Conservation (phyloP, 2,329 filamentous ascomycete species). For the Cadophora gregata region DNA sequence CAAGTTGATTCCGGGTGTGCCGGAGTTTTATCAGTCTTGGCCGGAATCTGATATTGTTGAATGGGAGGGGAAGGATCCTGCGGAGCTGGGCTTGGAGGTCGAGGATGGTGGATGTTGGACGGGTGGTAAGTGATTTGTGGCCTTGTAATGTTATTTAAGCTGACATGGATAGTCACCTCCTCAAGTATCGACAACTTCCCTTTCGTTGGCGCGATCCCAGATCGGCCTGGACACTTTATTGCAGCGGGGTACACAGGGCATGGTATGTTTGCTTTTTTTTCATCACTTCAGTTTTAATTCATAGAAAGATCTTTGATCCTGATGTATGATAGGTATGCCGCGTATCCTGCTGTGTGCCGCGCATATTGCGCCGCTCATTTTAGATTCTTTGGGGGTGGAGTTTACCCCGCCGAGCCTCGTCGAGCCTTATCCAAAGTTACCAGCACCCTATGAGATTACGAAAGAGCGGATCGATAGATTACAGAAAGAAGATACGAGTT, state of each 20-base stretch:
- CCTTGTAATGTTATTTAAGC: background rate
- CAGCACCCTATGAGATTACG: background rate
- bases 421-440: background rate
- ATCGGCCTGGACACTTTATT: background rate
- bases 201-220: background rate
- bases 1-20: background rate
- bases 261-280: background rate
- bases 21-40: background rate
- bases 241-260: background rate
- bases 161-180: background rate
- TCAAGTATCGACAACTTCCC: constrained; percentile 1
- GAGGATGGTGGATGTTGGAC: background rate
- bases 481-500: background rate
- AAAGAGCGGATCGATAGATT: background rate
- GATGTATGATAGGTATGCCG: background rate
- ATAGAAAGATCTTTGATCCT: too few relatives aligned
- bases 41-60: background rate
- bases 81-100: background rate
- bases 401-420: background rate
- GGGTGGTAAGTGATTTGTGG: background rate
- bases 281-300: too few relatives aligned
- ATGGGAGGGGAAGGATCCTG: background rate
- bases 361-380: constrained; percentile 1
- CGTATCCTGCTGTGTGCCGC: constrained; percentile 1
- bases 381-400: background rate